Conservation (phyloP, 331 rosid species). For the Malus hybrid region DNA sequence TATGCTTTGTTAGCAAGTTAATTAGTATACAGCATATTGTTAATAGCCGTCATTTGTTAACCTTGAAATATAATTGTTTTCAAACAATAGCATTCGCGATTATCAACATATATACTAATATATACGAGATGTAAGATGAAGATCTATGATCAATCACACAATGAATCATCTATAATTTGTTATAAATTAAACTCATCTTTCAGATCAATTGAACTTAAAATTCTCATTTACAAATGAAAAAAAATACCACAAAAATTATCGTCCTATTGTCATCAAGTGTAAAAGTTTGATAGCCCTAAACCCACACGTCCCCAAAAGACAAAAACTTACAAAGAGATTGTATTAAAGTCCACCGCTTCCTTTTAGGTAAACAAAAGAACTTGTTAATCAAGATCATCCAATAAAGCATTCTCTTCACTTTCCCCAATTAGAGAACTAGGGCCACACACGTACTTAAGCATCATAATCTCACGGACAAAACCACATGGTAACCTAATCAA, state of each 20-base stretch:
- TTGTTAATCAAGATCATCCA: background rate
- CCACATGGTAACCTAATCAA: background rate
- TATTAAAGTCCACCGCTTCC: background rate
- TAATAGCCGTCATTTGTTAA: background rate
- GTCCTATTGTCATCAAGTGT: background rate
- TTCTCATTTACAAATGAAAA: accelerated
- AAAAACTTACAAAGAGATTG: background rate
- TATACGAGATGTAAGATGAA: too few relatives aligned
- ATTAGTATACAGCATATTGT: background rate
- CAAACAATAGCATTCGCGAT: background rate
- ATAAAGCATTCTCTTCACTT: background rate
- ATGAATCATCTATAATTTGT: background rate
- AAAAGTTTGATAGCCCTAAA: background rate
- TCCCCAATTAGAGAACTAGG: background rate
- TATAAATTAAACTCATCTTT: background rate
- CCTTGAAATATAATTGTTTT: background rate
- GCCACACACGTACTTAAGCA: background rate
- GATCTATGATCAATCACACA: background rate
- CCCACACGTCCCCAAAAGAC: background rate
- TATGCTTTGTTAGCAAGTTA: background rate
- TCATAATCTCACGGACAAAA: background rate
- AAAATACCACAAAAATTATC: too few relatives aligned
- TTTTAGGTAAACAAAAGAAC: background rate
- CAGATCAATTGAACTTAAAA: background rate
- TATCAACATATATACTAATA: background rate